Percentiles rank a stretch among this genome's conserved stretches.
phyloP scores from a whole-genome alignment of 2,329 filamentous ascomycete genomes.

The Colletotrichum gigasporum region DNA sequence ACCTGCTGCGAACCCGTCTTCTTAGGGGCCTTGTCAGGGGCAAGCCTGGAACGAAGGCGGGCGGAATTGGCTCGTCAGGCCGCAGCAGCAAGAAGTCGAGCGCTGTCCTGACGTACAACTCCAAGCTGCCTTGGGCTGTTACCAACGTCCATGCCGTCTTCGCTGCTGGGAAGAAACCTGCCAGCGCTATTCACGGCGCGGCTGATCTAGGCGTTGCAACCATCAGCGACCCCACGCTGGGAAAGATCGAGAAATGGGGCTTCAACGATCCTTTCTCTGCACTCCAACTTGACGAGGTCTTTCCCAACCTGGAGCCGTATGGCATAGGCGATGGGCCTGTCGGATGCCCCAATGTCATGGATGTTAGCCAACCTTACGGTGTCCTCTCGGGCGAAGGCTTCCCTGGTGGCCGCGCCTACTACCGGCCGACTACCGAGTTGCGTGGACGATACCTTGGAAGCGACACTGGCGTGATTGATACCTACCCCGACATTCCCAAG shows the following conservation, averaged over 20 bases:
- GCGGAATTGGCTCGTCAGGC: conserved; percentile 60
- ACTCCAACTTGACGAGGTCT: conserved; percentile 80
- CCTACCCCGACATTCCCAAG: conserved; percentile 78
- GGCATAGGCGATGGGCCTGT: conserved; percentile 83
- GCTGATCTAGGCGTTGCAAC: conserved; percentile 82
- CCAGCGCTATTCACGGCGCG: conserved; percentile 84
- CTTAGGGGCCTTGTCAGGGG: conserved; percentile 84
- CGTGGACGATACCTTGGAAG: conserved; percentile 78
- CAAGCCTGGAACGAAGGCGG: conserved; percentile 72
- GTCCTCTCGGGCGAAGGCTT: conserved; percentile 87
- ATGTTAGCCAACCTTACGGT: conserved; percentile 86
- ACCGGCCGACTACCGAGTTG: conserved; percentile 77
- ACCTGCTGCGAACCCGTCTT: conserved; percentile 86
- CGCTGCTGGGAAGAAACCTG: conserved; percentile 71
- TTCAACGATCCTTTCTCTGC: conserved; percentile 79
- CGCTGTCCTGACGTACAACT: conserved; percentile 86
- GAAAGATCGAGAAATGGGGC: conserved; percentile 84
- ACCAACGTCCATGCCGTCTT: conserved; percentile 85
- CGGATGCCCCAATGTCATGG: conserved; percentile 86
- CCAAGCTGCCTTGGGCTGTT: conserved; percentile 81
- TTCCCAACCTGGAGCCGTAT: conserved; percentile 77
- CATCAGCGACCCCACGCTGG: conserved; percentile 80
- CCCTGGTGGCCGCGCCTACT: conserved; percentile 83
- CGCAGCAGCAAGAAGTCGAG: conserved; percentile 70
- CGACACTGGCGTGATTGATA: conserved; percentile 68